Percentiles rank a stretch among this genome's conserved stretches.
These are phyloP conservation scores for Didymella pinodella DNA, from an alignment of 2,329 filamentous ascomycete species.

Conservation along the genomic window DNA sequence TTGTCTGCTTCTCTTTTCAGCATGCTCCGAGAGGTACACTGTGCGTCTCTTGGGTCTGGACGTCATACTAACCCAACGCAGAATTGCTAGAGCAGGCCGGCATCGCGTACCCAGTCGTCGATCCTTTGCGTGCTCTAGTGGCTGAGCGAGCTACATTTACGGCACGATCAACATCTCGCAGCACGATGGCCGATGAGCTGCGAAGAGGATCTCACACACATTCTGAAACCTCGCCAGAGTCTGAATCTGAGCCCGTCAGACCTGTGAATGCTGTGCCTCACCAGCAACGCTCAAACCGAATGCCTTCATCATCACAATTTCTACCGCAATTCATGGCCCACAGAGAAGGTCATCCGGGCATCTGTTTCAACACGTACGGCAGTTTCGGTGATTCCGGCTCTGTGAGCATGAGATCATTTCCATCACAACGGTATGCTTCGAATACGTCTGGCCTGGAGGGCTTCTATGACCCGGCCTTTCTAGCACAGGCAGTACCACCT, in stretches of 20 bases:
- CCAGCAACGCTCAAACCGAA: slow-evolving; percentile 28
- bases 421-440: slow-evolving; percentile 6
- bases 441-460: slow-evolving; percentile 3
- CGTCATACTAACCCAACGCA: slow-evolving; percentile 46
- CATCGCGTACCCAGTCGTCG: slow-evolving; percentile 77
- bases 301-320: slow-evolving; percentile 25
- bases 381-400: slow-evolving; percentile 25
- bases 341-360: slow-evolving; percentile 6
- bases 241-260: slow-evolving; percentile 19
- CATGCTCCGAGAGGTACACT: slow-evolving; percentile 76
- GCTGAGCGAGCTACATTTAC: slow-evolving; percentile 14
- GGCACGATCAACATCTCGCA: slow-evolving; percentile 6
- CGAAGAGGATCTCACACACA: slow-evolving; percentile 15
- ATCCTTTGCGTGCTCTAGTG: slow-evolving; percentile 41
- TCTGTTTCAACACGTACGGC: slow-evolving; percentile 29
- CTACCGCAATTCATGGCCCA: slow-evolving; percentile 13
- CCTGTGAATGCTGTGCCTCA: slow-evolving; percentile 27
- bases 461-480: slow-evolving; percentile 3
- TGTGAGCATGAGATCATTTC: slow-evolving; percentile 33
- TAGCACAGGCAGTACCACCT: slow-evolving; percentile 16
- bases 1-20: slow-evolving; percentile 83
- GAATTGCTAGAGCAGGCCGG: slow-evolving; percentile 75
- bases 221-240: slow-evolving; percentile 23
- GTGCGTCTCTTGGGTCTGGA: too few species aligned
- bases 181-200: slow-evolving; percentile 6